Base-by-base conservation (phyloP, 345 rosid genomes). In the Trapa incisa region DNA sequence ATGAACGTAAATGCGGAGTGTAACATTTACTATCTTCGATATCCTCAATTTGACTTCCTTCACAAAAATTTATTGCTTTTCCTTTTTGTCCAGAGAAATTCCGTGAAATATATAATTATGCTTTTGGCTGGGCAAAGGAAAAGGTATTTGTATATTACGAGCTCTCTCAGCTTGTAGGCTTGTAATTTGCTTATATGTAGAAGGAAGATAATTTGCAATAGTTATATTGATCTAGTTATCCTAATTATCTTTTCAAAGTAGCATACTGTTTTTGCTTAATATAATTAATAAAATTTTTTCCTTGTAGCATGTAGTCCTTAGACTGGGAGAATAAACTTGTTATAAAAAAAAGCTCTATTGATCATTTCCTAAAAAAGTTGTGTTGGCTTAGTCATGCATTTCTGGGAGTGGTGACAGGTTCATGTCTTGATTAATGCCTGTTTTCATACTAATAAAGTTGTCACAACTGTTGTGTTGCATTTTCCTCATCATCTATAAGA, bases 61-160 rank as follows among this genome's bases (percentile, higher is more conserved):
- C 39, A 17, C 32, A 33, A 32, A 50, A 17, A 37, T 58, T 45
- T 16, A 5, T 77, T 72, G 15, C 67, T 68, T 71, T 67, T 69
- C 74, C 69, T 70, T 66, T 50, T 70, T 75, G 56, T 74, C 13
- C 99, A 94, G 99, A 89, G 77, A 94, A 94, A 77, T 94, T 94
- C 64, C 87, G 88, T 33, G 97, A 94, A 64, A 91, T 94, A 61
- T 87, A 94, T 76, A 91, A 89, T 80, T 94, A 87, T 75, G 91
- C 99, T 67, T 94, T 91, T 82, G 92, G 87, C 65, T 94, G 99
- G 97, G 97, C 97, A 65, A 94, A 86, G 80, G 99, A 94, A 80
- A 94, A 94, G 97, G 99, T 94, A 79, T 43, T 52, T 22, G 13
- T 9, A 65, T 17, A 37, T 14, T 39, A 14, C 47, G 13, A 10